phyloP scores from a whole-genome alignment of 805 yeast genomes.

The Spathaspora hagerdaliae region DNA sequence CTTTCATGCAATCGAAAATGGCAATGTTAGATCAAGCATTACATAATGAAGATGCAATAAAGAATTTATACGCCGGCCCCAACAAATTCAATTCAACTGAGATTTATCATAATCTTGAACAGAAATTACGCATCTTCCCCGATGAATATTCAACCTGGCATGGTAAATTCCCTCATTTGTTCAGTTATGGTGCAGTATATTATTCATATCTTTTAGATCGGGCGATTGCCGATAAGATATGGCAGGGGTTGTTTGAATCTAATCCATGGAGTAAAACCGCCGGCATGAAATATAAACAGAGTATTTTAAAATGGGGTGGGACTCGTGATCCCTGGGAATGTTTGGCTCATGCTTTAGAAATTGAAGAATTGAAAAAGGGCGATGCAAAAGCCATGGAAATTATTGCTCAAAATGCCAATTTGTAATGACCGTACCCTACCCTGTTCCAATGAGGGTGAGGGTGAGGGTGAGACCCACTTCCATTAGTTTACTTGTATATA shows the following conservation, averaged over 20 bases:
- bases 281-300: constrained; percentile 71
- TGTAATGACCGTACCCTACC: too few relatives aligned
- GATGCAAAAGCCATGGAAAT: constrained; percentile 65
- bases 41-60: constrained; percentile 33
- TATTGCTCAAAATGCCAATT: constrained; percentile 4
- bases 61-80: constrained; percentile 2
- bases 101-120: constrained; percentile 65
- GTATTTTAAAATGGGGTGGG: constrained; percentile 91
- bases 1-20: constrained; percentile 84
- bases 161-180: constrained; percentile 89
- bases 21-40: constrained; percentile 81
- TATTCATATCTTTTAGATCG: constrained; percentile 89
- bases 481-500: too few relatives aligned
- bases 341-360: constrained; percentile 72
- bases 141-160: constrained; percentile 81
- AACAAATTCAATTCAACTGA: constrained; percentile 50
- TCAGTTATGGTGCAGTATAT: constrained; percentile 91
- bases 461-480: too few relatives aligned
- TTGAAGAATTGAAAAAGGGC: constrained; percentile 58
- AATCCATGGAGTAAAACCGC: constrained; percentile 68
- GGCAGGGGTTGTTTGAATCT: constrained; percentile 65
- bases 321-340: constrained; percentile 85
- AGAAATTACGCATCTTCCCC: constrained; percentile 54
- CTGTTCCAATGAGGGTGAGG: too few relatives aligned
- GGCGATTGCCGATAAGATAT: constrained; percentile 84